phyloP scores from a whole-genome alignment of 306 rosid genomes.

The Cicer chorassanicum region DNA sequence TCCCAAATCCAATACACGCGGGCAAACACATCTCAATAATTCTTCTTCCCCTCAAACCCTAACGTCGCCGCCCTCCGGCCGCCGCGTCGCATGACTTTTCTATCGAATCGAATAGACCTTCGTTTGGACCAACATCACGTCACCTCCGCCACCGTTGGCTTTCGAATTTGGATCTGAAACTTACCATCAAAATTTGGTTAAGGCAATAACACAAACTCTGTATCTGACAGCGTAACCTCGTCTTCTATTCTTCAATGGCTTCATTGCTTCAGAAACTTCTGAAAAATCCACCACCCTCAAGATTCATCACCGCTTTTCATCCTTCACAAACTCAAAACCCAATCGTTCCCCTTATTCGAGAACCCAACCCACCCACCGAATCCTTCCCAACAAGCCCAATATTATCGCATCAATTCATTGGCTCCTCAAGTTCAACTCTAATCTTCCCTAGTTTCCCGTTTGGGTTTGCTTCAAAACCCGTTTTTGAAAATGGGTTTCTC shows the following conservation, averaged over 20 bases:
- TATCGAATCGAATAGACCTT: too few species aligned
- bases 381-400: slow-evolving; percentile 11
- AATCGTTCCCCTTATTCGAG: slow-evolving; percentile 20
- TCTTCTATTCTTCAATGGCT: slow-evolving; percentile 57
- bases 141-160: too few species aligned
- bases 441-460: slow-evolving; percentile 65
- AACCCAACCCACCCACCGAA: slow-evolving; percentile 5
- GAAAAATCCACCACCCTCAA: slow-evolving; percentile 48
- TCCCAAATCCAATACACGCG: too few species aligned
- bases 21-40: too few species aligned
- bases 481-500: slow-evolving; percentile 41
- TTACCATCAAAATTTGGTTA: too few species aligned
- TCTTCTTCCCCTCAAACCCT: too few species aligned
- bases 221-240: slow-evolving; percentile 15
- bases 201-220: neutral
- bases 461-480: slow-evolving; percentile 57
- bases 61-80: too few species aligned
- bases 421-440: slow-evolving; percentile 35
- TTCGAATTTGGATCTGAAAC: too few species aligned
- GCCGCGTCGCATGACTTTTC: too few species aligned
- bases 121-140: too few species aligned
- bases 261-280: slow-evolving; percentile 65
- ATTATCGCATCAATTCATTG: slow-evolving; percentile 1
- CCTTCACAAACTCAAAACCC: slow-evolving; percentile 38
- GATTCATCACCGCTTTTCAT: slow-evolving; percentile 46